phyloP scores from a whole-genome alignment of 2,329 filamentous ascomycete genomes.

The Furcasterigmium furcatum region DNA sequence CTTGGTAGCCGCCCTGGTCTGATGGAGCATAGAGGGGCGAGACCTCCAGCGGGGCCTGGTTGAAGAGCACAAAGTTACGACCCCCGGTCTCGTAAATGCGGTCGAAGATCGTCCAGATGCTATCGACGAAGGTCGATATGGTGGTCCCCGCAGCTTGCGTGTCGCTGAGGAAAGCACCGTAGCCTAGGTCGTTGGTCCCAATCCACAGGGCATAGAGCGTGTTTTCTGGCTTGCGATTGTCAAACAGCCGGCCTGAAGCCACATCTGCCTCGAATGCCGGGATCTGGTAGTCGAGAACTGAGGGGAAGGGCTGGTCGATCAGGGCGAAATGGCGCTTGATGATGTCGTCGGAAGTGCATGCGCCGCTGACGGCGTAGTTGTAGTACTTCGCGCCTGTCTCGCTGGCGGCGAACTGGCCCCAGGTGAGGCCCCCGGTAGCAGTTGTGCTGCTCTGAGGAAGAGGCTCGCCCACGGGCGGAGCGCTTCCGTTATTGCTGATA shows the following conservation, averaged over 20 bases:
- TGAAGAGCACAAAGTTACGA: conserved; percentile 70
- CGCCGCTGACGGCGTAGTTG: conserved; percentile 72
- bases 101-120: conserved; percentile 62
- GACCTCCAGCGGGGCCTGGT: conserved; percentile 64
- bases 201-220: conserved; percentile 79
- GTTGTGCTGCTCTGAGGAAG: conserved; percentile 47
- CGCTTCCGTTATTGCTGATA: conserved; percentile 47
- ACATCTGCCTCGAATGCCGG: conserved; percentile 52
- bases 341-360: conserved; percentile 69
- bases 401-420: conserved; percentile 65
- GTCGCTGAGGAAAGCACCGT: conserved; percentile 62
- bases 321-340: conserved; percentile 49
- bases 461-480: conserved; percentile 58
- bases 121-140: conserved; percentile 63
- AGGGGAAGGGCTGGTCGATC: conserved; percentile 57
- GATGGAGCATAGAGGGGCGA: conserved; percentile 60
- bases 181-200: conserved; percentile 76
- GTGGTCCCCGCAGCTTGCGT: conserved; percentile 56
- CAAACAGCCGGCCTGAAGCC: conserved; percentile 36
- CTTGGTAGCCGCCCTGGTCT: conserved; percentile 34
- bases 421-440: conserved; percentile 62
- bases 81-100: conserved; percentile 63
- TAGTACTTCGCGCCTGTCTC: conserved; percentile 53
- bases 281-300: conserved; percentile 59
- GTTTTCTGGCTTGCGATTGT: conserved; percentile 44